phyloP scores from a whole-genome alignment of 371 early-diverging fungal species.

The Mortierella sp. region DNA sequence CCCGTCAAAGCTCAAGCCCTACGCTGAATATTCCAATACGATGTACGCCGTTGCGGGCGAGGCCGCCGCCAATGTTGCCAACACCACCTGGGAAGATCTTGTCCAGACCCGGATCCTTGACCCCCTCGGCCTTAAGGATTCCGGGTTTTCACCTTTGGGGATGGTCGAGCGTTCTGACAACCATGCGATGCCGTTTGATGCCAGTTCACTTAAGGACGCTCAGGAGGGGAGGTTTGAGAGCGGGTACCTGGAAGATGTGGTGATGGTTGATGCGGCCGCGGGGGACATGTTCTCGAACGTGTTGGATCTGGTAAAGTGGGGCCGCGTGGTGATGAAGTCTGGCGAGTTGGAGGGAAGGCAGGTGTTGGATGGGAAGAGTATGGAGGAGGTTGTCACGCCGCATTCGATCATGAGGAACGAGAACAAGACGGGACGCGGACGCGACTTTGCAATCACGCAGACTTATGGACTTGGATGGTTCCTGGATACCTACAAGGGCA shows the following conservation, averaged over 20 bases:
- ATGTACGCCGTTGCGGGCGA: conserved; percentile 22
- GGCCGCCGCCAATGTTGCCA: conserved; percentile 13
- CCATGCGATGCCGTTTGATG: conserved; percentile 10
- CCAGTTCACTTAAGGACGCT: neutral
- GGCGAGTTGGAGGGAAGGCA: conserved; percentile 19
- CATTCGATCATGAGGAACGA: neutral
- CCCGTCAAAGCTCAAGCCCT: neutral
- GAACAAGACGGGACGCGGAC: neutral
- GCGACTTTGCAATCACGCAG: neutral
- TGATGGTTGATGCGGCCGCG: conserved; percentile 10
- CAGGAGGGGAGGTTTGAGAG: conserved; percentile 4
- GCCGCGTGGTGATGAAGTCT: neutral
- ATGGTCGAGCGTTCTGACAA: conserved; percentile 10
- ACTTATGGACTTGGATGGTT: conserved; percentile 16
- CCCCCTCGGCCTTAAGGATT: conserved; percentile 13
- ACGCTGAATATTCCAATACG: conserved; percentile 1
- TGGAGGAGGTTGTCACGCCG: neutral
- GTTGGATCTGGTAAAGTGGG: conserved; percentile 20
- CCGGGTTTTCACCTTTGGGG: conserved; percentile 1
- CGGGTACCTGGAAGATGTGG: neutral
- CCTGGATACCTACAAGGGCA: conserved; percentile 18
- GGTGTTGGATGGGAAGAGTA: conserved; percentile 7
- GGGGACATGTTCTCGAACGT: conserved; percentile 23
- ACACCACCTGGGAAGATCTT: neutral
- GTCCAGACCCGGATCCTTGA: conserved; percentile 5